Evolutionary conservation across 768 basidiomycete species (phyloP), one percentile per base, ranked within the genome.

Genomic region (Tephrocybe sp.): DNA sequence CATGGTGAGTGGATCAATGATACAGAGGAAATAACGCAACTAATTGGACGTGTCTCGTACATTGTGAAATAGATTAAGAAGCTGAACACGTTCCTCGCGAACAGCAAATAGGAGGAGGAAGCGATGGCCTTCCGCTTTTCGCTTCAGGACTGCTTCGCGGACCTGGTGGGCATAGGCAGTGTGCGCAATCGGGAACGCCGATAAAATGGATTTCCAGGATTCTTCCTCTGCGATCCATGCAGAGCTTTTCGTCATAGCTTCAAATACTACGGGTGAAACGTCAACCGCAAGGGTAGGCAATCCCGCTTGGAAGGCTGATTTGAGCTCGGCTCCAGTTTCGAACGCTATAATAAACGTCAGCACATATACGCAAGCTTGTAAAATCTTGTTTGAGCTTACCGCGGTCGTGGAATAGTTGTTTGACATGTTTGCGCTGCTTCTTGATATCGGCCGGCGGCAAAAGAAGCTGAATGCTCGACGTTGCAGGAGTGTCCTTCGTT

Each of bases 171-270:
- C 87, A 60, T 90, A 90, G 2, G 77, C 74, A 6, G 77, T 70
- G 44, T 80, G 77, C 37, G 79, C 73, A 22, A 76, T 67, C 0
- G 84, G 81, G 64, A 89, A 86, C 8, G 66, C 63, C 0, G 74
- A 69, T 6, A 74, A 61, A 31, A 90, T 73, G 2, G 70, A 51
- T 64, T 83, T 86, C 87, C 90, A 89, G 0, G 74, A 71, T 31
- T 91, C 87, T 36, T 92, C 90, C 52, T 89, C 87, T 4, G 75
- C 76, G 21, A 90, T 66, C 90, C 90, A 92, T 13, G 69, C 63
- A 3, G 80, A 60, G 28, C 64, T 80, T 59, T 71, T 76, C 24
- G 75, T 73, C 72, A 92, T 78, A 1, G 71, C 58, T 39, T 89
- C 86, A 54, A 90, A 90, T 1, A 82, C 75, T 6, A 68, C 51